Conservation (phyloP, 805 yeast species). For the Yarrowia deformans region DNA sequence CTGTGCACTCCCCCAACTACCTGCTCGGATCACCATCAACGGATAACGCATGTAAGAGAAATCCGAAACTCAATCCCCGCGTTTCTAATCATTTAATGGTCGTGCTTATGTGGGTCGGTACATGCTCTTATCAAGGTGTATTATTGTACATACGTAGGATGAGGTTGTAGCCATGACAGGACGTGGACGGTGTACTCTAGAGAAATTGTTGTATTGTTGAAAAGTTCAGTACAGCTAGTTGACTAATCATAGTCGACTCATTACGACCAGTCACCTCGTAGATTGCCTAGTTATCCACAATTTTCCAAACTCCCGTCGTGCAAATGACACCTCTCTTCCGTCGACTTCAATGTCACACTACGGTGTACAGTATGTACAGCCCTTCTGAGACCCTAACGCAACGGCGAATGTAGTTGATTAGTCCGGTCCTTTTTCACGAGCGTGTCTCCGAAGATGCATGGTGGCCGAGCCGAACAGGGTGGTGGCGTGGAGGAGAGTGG, state of each 20-base stretch:
- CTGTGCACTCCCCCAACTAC: not conserved
- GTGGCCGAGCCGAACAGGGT: conserved; percentile 12
- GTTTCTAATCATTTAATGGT: conserved; percentile 29
- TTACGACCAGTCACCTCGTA: too few species aligned
- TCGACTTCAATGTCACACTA: not conserved
- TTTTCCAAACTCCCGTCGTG: too few species aligned
- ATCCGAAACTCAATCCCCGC: conserved; percentile 38
- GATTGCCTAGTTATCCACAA: too few species aligned
- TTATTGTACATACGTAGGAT: not conserved
- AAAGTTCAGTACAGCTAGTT: too few species aligned
- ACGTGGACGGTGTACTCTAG: too few species aligned
- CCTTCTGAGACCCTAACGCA: not conserved
- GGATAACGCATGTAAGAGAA: conserved; percentile 11
- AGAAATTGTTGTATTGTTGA: too few species aligned
- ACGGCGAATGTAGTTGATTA: conserved; percentile 8
- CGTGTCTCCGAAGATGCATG: conserved; percentile 6
- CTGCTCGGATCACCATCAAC: not conserved
- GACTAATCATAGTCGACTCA: too few species aligned
- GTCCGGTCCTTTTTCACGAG: conserved; percentile 10
- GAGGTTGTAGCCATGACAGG: not conserved
- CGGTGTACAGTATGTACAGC: too few species aligned
- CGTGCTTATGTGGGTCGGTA: not conserved
- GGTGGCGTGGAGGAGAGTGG: not conserved
- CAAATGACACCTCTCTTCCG: not conserved
- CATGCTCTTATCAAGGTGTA: not conserved